Base-by-base conservation (phyloP, 768 basidiomycete genomes). In the Leucocoprinus sp. region DNA sequence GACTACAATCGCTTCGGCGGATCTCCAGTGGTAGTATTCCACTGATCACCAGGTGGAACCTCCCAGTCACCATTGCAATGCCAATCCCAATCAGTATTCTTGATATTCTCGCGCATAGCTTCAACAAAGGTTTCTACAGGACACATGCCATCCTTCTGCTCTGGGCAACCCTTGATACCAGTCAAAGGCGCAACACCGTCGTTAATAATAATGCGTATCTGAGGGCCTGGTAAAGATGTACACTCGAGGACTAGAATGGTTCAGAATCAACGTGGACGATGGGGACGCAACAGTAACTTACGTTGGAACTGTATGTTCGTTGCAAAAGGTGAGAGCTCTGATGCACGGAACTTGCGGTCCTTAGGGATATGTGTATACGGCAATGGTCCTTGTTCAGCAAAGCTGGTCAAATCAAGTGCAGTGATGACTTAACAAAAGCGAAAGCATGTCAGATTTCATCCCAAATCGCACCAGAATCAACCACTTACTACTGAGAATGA, bases 271-370 rank as follows among this genome's bases (percentile, higher is more conserved):
- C 27, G 19, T n/a, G 37, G 15, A 33, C 34, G 36, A 29, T 17
- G n/a, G 34, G 21, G 21, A 29, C 14, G 22, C n/a, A n/a, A n/a
- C n/a, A 27, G 40, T 7, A 11, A 66, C 73, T 45, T 63, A 91
- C 88, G 69, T 64, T 95, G 92, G 71, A 93, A 84, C 57, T 90
- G 87, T 17, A 93, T 60, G 55, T 93, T 93, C 21, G 91, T 86
- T 0, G 82, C 84, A 61, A 96, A 96, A 0, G 92, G 91, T 15
- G 86, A 81, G 29, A 92, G 69, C 51, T 91, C 76, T 4, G 89
- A 75, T 0, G 78, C 71, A 54, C 76, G 80, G 70, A 89, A 95
- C 0, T 82, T 70, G 11, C 77, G 71, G 38, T 82, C 64, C 5
- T 60, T 51, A 0, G 78, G 81, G 19, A 92, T 82, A 54, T 87